phyloP scores from a whole-genome alignment of 1,139 yeast genomes.

The Yamadazyma epiphylla region DNA sequence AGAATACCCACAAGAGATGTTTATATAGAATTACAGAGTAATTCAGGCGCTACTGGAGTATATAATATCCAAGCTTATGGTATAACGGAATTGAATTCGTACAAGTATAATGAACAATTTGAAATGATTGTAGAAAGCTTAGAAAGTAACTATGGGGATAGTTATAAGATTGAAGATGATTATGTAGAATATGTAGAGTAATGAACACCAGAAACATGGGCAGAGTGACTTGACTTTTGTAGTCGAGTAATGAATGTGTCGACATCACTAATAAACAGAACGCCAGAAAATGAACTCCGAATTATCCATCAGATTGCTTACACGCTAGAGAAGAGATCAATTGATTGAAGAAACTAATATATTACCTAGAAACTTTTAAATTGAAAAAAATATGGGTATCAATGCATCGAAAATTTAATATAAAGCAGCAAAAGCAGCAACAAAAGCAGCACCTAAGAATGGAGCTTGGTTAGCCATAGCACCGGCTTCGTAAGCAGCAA shows the following conservation, averaged over 20 bases:
- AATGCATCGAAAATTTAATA: constrained; percentile 9
- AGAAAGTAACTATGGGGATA: constrained; percentile 6
- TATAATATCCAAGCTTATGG: constrained; percentile 36
- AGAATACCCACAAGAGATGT: constrained; percentile 32
- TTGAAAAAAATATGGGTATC: no score
- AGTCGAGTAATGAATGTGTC: constrained; percentile 6
- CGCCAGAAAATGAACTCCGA: no score
- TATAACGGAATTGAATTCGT: constrained; percentile 29
- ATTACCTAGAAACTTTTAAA: no score
- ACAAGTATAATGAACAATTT: constrained; percentile 23
- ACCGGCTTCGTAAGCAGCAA: constrained; percentile 19
- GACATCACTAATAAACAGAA: no score
- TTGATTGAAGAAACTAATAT: no score
- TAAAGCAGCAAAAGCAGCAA: constrained; percentile 17
- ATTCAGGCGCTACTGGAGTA: constrained; percentile 19
- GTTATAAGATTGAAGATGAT: no score
- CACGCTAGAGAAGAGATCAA: no score
- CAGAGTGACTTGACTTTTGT: neutral
- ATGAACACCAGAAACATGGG: constrained; percentile 8
- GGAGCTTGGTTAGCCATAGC: constrained; percentile 15
- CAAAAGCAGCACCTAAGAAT: constrained; percentile 13
- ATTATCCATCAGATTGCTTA: no score
- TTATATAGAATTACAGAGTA: constrained; percentile 27
- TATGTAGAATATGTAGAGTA: constrained; percentile 5
- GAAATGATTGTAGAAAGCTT: constrained; percentile 19